Base-by-base conservation (phyloP, 768 basidiomycete species). In the Megacollybia marginata region DNA sequence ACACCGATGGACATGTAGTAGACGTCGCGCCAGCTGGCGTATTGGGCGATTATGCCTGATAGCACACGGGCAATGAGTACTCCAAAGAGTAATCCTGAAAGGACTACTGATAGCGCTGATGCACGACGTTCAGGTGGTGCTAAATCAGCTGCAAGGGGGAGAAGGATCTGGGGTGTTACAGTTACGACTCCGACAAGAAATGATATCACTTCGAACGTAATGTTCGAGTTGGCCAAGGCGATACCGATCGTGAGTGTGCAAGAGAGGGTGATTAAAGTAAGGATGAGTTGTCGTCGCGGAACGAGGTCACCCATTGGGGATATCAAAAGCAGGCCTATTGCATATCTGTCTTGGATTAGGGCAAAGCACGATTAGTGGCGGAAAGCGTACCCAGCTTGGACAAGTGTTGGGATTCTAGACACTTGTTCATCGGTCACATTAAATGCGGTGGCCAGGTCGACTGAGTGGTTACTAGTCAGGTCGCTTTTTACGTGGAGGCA, bases 251-350 rank as follows among this genome's bases (percentile, higher is more conserved):
- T 80, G 3, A 95, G 69, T 3, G 73, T 57, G 0, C 76, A 74
- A 0, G 83, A 79, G 16, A 76, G 43, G 2, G 75, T 55, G 38
- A 85, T 68, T 15, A 90, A 65, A 11, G 71, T 49, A 19, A 94
- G 70, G 31, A 87, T 73, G 0, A 95, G 71, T 42, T 80, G 83
- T 12, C 92, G 73, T 32, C 91, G 70, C 19, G 85, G 83, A 28
- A 91, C 75, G 18, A 93, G 75, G 62, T 95, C 92, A 5, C 92
- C 92, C 0, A 91, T 70, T 1, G 92, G 92, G 1, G 86, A 78
- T 47, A 94, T 79, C 35, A 92, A 64, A 3, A 93, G 62, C 6
- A 92, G 72, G 1, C 88, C 88, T 11, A 68, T 68, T 3, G 84
- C 86, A 60, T 89, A 92, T 42, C 87, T 84, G 23, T 28, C 54